These are phyloP conservation scores for Zoysia japonica DNA, from an alignment of 176 grass and related monocot species.

Conservation along the genomic window DNA sequence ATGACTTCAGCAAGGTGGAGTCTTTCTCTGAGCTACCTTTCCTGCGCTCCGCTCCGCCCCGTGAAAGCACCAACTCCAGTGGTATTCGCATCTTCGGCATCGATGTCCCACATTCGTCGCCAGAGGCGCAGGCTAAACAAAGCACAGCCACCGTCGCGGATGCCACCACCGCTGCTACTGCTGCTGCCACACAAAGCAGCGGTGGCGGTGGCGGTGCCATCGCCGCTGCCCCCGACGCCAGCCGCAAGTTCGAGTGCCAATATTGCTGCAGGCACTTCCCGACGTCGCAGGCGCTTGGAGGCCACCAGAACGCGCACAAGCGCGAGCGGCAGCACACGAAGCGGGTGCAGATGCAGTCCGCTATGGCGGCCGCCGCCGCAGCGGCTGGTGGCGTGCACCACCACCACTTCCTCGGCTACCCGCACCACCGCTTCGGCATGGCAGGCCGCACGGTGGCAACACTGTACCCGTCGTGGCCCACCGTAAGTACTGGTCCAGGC, in stretches of 20 bases:
- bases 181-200: constrained; percentile 28
- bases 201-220: constrained; percentile 27
- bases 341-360: constrained; percentile 82
- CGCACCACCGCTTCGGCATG: constrained; percentile 57
- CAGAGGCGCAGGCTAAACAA: constrained; percentile 34
- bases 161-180: background rate
- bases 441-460: constrained; percentile 30
- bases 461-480: constrained; percentile 53
- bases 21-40: constrained; percentile 92
- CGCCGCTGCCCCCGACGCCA: constrained; percentile 40
- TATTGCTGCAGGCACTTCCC: constrained; percentile 97
- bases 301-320: constrained; percentile 99
- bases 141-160: background rate
- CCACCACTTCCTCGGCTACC: constrained; percentile 62
- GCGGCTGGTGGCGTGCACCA: constrained; percentile 46
- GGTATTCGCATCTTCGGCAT: constrained; percentile 93
- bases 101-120: constrained; percentile 59
- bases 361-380: constrained; percentile 50
- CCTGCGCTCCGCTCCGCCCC: constrained; percentile 49
- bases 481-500: background rate
- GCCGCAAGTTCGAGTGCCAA: constrained; percentile 97
- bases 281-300: constrained; percentile 92
- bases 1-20: constrained; percentile 62
- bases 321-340: constrained; percentile 96
- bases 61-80: constrained; percentile 46